Conservation (phyloP, 441 rosid species). For the Gossypium trilobum region DNA sequence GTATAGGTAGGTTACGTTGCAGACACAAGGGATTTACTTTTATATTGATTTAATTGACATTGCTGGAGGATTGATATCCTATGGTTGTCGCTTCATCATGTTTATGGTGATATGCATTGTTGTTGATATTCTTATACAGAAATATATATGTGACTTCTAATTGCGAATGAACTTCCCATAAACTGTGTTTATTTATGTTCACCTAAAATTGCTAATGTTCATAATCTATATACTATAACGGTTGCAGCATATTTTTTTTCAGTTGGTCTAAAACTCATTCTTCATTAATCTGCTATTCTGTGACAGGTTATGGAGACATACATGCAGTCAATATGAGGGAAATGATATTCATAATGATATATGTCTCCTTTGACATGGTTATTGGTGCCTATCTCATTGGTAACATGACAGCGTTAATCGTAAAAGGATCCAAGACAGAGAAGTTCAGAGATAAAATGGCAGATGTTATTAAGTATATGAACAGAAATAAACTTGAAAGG, state of each 20-base stretch:
- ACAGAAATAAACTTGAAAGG: constrained; percentile 65
- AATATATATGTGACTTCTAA: background rate
- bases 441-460: constrained; percentile 88
- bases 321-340: constrained; percentile 94
- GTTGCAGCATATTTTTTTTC: background rate
- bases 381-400: constrained; percentile 92
- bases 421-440: constrained; percentile 95
- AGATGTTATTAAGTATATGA: constrained; percentile 75
- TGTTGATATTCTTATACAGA: background rate
- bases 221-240: background rate
- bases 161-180: background rate
- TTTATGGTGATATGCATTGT: background rate
- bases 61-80: background rate
- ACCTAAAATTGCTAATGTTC: background rate
- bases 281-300: constrained; percentile 7
- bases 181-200: background rate
- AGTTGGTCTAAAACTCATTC: background rate
- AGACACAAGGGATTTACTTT: background rate
- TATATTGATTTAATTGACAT: background rate
- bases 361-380: constrained; percentile 91
- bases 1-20: background rate
- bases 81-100: background rate
- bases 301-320: constrained; percentile 88
- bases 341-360: constrained; percentile 89
- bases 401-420: constrained; percentile 93